Evolutionary conservation across 352 stramenopile species (phyloP), one percentile per base, ranked within the genome.

Genomic region (Globisporangium nodosum): DNA sequence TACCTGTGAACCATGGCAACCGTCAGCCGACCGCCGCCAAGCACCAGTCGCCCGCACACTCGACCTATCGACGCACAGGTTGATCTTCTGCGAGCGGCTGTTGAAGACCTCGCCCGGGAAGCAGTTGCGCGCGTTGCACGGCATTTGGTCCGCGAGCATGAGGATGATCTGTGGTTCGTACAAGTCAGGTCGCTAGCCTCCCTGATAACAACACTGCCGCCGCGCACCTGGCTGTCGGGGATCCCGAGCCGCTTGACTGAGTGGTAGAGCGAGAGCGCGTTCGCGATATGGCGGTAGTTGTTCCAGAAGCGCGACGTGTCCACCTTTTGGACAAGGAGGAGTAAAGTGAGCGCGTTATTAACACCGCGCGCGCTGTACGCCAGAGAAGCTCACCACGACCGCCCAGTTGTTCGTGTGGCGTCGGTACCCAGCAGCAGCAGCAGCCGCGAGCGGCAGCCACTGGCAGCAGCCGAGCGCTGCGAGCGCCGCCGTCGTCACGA

Each of bases 241-340:
- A 98, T 96, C 3, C 94, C 94, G 8, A 97, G 79, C 21, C 85
- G 70, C 70, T 97, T 97, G 12, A 98, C 82, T 8, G 94, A 89
- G 66, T 97, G 79, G 57, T 98, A 98, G 30, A 99, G 79, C 45
- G 88, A 96, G 40, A 98, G 73, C 49, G 91, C 91, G 74, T 99
- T 98, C 18, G 92, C 90, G 16, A 95, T 89, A 64, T 99, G 96
- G 40, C 96, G 88, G 73, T 99, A 99, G 72, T 99, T 99, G 74
- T 96, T 98, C 87, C 88, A 99, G 71, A 98, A 99, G 74, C 92
- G 85, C 73, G 92, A 98, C 33, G 93, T 97, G 35, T 95, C 90
- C 58, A 96, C 87, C 89, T 97, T 54, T 24, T 24, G 31, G 46
- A 15, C 30, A 0, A 35, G 5, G 31, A 35, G 8, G 31, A 35